Evolutionary conservation across 1,139 yeast species (phyloP), one percentile per base, ranked within the genome.

Genomic region (Eremothecium gossypii): DNA sequence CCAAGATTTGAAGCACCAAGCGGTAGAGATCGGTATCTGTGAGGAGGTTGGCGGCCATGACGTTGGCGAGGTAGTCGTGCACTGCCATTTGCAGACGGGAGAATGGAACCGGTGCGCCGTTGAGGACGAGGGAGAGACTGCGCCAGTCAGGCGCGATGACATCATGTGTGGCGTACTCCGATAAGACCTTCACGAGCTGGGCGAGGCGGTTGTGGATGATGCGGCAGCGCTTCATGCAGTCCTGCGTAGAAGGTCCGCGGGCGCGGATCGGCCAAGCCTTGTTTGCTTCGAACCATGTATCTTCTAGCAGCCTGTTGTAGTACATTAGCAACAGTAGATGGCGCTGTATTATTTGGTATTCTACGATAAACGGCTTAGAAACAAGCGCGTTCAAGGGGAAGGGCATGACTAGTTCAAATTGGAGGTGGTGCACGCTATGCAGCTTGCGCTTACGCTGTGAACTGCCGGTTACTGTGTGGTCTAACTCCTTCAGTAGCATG

Each of bases 381-480:
- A 87, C 65, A 1, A 91, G 69, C 32, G 89, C 68, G 49, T 87
- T 86, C 38, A 87, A 64, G 0, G 99, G 99, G 57, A 86, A 93
- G 6, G 96, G 96, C 14, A 89, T 67, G 26, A 72, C 67, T 30
- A 85, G 60, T 41, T 84, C 83, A 34, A 87, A 67, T 50, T 79
- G 83, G 10, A 87, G 60, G 35, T 76, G 76, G 52, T 80, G 74
- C 7, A 76, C 66, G 10, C 77, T 73, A 14, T 13, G 41, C 8
- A 29, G 38, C 29, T 11, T 37, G 28, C n/a, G 28, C 27, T 32
- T 32, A 33, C 11, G 12, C 38, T 20, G 6, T 7, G 38, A 10
- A 12, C 23, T 12, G 30, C 26, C 9, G 28, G 13, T 27, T 8
- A 9, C 28, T 20, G 32, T 40, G 33, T 36, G n/a, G 12, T 37